Conservation (phyloP, 495 filamentous ascomycete genomes). For the Amniculicola lignicola region DNA sequence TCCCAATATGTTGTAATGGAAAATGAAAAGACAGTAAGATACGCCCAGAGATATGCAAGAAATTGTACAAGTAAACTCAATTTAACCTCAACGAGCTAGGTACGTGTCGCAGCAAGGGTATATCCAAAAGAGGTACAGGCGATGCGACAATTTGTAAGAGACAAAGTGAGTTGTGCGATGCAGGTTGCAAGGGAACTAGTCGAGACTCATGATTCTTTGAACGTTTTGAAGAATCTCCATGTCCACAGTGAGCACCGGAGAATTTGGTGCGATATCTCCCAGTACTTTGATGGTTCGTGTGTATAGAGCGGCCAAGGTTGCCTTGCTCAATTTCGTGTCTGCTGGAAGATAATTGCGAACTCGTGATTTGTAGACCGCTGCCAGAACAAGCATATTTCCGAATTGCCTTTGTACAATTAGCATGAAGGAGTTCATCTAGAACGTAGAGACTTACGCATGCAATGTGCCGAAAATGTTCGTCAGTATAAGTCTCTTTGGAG, state of each 20-base stretch:
- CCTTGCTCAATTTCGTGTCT: slow-evolving; percentile 45
- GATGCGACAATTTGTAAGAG: too few species aligned
- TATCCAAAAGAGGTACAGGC: too few species aligned
- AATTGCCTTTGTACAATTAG: slow-evolving; percentile 69
- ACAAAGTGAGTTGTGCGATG: too few species aligned
- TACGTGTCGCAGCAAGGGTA: too few species aligned
- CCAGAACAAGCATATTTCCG: slow-evolving; percentile 86
- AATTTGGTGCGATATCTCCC: slow-evolving; percentile 56
- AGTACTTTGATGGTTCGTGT: slow-evolving; percentile 70
- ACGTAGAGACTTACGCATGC: slow-evolving; percentile 76
- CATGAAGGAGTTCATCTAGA: not conserved
- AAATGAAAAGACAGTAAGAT: too few species aligned
- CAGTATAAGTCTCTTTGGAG: slow-evolving; percentile 65
- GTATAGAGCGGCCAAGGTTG: slow-evolving; percentile 42
- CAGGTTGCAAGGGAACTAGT: too few species aligned
- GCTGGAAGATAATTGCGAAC: slow-evolving; percentile 53
- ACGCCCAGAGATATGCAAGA: too few species aligned
- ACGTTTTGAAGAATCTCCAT: slow-evolving; percentile 55
- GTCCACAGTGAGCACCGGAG: slow-evolving; percentile 65
- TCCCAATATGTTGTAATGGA: too few species aligned
- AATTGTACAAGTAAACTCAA: too few species aligned
- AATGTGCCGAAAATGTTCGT: slow-evolving; percentile 95
- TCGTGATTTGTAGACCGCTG: slow-evolving; percentile 66
- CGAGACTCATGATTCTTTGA: not conserved
- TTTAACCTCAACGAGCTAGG: too few species aligned